These are phyloP conservation scores for Calonectria fujianensis DNA, from an alignment of 2,329 filamentous ascomycete species.

Conservation along the genomic window DNA sequence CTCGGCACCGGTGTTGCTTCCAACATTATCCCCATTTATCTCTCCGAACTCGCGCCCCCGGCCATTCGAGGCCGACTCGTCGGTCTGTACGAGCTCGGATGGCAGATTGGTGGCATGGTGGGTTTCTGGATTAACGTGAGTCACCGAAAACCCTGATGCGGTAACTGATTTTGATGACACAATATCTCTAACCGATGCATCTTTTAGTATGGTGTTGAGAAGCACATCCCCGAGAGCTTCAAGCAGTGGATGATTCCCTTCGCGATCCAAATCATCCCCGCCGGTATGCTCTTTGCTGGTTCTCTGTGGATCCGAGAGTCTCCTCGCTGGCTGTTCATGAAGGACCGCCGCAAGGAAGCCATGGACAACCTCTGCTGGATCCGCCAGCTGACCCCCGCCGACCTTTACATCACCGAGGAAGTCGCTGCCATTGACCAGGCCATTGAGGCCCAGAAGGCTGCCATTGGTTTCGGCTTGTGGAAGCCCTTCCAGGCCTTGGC, in stretches of 20 bases:
- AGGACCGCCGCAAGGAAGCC: constrained; percentile 71
- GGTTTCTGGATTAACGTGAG: constrained; percentile 69
- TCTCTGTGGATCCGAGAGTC: constrained; percentile 71
- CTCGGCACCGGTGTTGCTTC: constrained; percentile 61
- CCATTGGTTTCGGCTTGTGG: constrained; percentile 69
- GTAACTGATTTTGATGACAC: neutral
- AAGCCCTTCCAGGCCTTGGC: constrained; percentile 49
- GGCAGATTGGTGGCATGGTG: constrained; percentile 71
- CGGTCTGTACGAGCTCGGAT: constrained; percentile 73
- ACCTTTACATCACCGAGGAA: constrained; percentile 64
- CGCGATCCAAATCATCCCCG: constrained; percentile 73
- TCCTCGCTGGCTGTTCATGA: constrained; percentile 76
- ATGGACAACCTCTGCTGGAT: constrained; percentile 73
- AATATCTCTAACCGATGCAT: neutral
- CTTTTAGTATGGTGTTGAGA: constrained; percentile 45
- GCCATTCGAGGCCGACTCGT: constrained; percentile 73
- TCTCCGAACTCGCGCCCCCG: constrained; percentile 68
- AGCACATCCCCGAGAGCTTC: constrained; percentile 46
- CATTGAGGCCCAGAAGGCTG: constrained; percentile 75
- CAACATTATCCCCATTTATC: constrained; percentile 69
- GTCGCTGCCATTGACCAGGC: constrained; percentile 48
- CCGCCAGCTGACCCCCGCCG: constrained; percentile 66
- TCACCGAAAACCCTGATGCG: neutral
- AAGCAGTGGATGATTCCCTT: constrained; percentile 70
- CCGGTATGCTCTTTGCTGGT: constrained; percentile 69